Evolutionary conservation across 2,329 filamentous ascomycete species (phyloP), one percentile per base, ranked within the genome.

Genomic region (Penicillium sp.): DNA sequence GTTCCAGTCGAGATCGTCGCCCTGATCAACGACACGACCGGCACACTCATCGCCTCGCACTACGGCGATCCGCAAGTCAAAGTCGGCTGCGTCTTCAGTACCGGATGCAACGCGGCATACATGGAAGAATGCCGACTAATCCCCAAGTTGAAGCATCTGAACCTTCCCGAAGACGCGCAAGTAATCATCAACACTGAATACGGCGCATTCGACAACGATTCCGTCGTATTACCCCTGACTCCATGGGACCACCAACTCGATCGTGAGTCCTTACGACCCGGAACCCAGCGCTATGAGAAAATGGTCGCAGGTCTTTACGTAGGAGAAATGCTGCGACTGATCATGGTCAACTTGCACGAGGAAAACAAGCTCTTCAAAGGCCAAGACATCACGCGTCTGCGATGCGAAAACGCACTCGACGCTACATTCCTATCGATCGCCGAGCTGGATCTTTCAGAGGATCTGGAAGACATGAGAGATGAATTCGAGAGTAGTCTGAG

Each of bases 111-210:
- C 65, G 91, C 91, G 29, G 92, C 92, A 29, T 96, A 96, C 77
- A 94, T 96, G 87, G 92, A 96, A 74, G 74, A 91, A 64, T 87
- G 83, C 61, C 87, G 87, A 51, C 86, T 84, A 6, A 90, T 96
- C 58, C 90, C 90, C 52, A 96, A 96, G 79, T 82, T 96, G 41
- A 87, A 85, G 12, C 83, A 91, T 72, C 81, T 90, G 77, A 90
- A 90, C 61, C 81, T 95, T 31, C 85, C 89, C 42, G 78, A 87
- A 0, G 84, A 89, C 49, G 82, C 83, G 34, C 87, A 84, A 36
- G 94, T 95, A 81, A 90, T 89, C 53, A 95, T 95, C 77, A 95
- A 95, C 78, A 95, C 90, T 74, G 91, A 95, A 71, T 95, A 90
- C 83, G 91, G 91, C 62, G 90, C 91, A 28, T 95, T 95, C 66